Evolutionary conservation across 345 rosid genomes (phyloP), one percentile per base, ranked within the genome.

Genomic region (Leavenworthia alabamica): DNA sequence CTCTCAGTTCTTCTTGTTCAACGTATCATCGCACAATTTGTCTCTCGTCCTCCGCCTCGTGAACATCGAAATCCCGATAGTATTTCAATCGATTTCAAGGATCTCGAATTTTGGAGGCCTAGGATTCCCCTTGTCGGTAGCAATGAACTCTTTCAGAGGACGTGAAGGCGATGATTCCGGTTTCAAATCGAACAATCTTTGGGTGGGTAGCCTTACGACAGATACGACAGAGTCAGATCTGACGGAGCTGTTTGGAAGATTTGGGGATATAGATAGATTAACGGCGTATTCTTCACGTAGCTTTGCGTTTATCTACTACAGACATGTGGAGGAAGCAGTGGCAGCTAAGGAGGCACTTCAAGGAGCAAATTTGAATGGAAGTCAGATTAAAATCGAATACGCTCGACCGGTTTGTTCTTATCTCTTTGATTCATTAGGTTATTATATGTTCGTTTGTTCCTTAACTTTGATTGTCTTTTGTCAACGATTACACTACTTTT

Each of bases 321-420:
- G 81, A 75, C 90, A 76, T 23, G 83, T 77, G 26, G 99, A 94
- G 72, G 97, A 94, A 40, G 97, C 96, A 1, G 78, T 67, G 3
- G 81, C 84, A 16, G 99, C 99, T 10, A 87, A 79, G 72, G 85
- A 80, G 9, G 78, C 87, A 0, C 82, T 94, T 4, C 96, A 90
- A 52, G 96, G 95, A n/a, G 43, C 76, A 22, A 14, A 51, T 52
- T 42, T 90, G 53, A 82, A 79, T 28, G 97, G 99, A 17, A 77
- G 55, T 58, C 76, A 67, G 56, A 62, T 94, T 33, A 94, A 79
- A 60, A 90, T 90, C 82, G 95, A 94, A 86, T 94, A 79, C 79
- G 96, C 99, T 10, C 85, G 97, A 79, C 96, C 97, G 97, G 99
- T 94, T 93, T 71, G 94, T 87, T 69, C 89, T 76, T 64, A 65